These are phyloP conservation scores for Stagonosporopsis chrysanthemi DNA, from an alignment of 2,329 filamentous ascomycete genomes.

Conservation along the genomic window DNA sequence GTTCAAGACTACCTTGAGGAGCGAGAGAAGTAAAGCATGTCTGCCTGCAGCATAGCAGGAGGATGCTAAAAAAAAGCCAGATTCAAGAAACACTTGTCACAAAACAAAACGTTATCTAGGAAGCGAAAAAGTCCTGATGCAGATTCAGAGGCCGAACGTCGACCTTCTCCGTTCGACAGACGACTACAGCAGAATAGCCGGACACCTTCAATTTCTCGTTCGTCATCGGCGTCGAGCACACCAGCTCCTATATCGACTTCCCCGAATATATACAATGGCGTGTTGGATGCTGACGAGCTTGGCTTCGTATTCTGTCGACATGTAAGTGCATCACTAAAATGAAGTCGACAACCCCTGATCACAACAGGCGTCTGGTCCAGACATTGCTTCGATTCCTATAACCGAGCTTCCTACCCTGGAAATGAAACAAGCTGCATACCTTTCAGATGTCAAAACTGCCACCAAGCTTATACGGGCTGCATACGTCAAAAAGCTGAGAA, in stretches of 20 bases:
- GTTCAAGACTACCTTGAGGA: constrained; percentile 54
- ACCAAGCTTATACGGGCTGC: constrained; percentile 47
- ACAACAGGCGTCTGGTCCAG: constrained; percentile 1
- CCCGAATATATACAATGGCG: constrained; percentile 52
- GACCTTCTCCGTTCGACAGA: constrained; percentile 33
- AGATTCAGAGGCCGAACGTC: constrained; percentile 23
- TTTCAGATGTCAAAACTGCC: constrained; percentile 40
- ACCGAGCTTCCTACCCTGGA: constrained; percentile 43
- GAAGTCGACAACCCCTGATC: not conserved
- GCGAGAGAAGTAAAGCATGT: constrained; percentile 29
- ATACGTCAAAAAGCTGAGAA: constrained; percentile 45
- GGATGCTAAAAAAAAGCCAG: constrained; percentile 20
- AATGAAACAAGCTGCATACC: constrained; percentile 45
- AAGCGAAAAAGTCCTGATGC: constrained; percentile 41
- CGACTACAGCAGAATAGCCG: constrained; percentile 17
- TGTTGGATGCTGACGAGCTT: constrained; percentile 47
- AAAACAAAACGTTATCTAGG: constrained; percentile 1
- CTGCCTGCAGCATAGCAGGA: not conserved
- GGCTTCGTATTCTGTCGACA: constrained; percentile 47
- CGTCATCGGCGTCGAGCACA: constrained; percentile 30
- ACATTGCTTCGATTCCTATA: constrained; percentile 26
- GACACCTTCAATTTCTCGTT: constrained; percentile 32
- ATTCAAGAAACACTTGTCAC: constrained; percentile 7
- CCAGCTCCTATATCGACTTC: constrained; percentile 8
- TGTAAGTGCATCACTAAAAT: constrained; percentile 26